Evolutionary conservation across 106 monocot species (phyloP).

Genomic region (Acanthochlamys bracteata): DNA sequence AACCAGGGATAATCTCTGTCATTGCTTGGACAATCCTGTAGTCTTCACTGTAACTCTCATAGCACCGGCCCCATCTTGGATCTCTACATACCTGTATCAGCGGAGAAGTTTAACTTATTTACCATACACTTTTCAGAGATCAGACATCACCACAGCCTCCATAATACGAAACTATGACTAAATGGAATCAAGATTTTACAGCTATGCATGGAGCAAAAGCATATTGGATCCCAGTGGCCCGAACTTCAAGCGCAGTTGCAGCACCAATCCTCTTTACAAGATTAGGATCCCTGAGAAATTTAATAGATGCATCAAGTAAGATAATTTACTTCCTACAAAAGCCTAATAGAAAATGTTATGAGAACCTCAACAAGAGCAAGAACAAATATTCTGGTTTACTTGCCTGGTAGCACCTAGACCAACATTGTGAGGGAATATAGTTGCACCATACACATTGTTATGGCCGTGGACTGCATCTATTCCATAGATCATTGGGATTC

Average conservation of each 20-base stretch:
- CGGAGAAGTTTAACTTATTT: neutral
- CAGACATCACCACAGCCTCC: neutral
- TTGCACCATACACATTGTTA: conserved; percentile 49
- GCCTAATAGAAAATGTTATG: neutral
- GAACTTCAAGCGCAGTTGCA: conserved; percentile 47
- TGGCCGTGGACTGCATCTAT: conserved; percentile 63
- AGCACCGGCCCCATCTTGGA: conserved; percentile 64
- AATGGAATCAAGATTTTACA: conserved; percentile 13
- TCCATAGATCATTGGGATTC: conserved; percentile 69
- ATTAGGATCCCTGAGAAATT: conserved; percentile 29
- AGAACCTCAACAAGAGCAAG: no score
- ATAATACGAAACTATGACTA: neutral
- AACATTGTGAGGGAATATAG: conserved; percentile 79
- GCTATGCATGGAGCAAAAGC: conserved; percentile 66
- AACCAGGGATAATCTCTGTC: conserved; percentile 50
- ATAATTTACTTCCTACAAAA: neutral
- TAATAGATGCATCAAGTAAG: neutral
- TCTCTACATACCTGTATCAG: conserved; percentile 45
- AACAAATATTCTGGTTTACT: neutral
- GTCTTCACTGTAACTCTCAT: conserved; percentile 60
- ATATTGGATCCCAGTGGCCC: conserved; percentile 61
- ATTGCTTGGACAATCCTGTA: conserved; percentile 35
- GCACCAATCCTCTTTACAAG: conserved; percentile 49
- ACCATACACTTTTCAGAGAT: neutral
- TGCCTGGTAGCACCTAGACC: conserved; percentile 77